Evolutionary conservation across 257 asterid genomes (phyloP).

Genomic region (Solanum lignicaule): DNA sequence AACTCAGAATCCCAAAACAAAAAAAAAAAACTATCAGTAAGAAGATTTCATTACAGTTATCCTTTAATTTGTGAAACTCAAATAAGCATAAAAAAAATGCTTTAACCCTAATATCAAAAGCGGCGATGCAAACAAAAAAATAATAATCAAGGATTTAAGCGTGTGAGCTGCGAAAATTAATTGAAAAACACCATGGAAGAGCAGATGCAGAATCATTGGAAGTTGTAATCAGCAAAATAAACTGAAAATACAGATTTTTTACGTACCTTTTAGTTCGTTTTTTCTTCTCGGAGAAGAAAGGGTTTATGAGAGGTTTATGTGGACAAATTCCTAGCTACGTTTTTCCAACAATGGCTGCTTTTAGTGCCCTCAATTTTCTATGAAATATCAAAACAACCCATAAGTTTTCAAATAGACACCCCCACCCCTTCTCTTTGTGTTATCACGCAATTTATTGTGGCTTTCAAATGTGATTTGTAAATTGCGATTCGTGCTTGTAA

Average conservation of each 20-base stretch:
- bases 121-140: neutral
- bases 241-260: neutral
- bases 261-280: neutral
- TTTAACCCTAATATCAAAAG: neutral
- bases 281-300: neutral
- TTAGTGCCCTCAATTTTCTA: neutral
- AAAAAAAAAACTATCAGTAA: neutral
- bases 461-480: neutral
- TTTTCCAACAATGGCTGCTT: neutral
- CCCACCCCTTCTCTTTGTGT: neutral
- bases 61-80: neutral
- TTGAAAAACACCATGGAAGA: neutral
- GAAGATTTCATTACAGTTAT: neutral
- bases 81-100: neutral
- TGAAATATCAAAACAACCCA: neutral
- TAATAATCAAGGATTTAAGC: neutral
- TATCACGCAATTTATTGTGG: no score
- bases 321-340: neutral
- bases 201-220: neutral
- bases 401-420: neutral
- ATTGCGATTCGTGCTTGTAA: neutral
- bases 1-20: neutral
- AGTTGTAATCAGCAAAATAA: neutral
- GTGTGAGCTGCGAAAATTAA: neutral
- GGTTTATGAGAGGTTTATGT: neutral